phyloP scores from a whole-genome alignment of 805 yeast species.

The Kazachstania taianensis region DNA sequence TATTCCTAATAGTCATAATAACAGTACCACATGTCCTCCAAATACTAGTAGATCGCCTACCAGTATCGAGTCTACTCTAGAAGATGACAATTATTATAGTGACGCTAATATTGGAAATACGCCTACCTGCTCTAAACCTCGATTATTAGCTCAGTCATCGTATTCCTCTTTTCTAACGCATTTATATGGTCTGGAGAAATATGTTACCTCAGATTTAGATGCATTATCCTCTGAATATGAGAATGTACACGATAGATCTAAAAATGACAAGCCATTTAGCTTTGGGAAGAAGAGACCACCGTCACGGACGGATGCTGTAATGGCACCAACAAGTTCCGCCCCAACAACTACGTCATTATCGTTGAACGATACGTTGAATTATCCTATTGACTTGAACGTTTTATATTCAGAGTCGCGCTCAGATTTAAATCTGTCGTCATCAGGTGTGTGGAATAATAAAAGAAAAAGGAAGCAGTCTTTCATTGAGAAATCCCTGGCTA shows the following conservation, averaged over 20 bases:
- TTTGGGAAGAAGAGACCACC: background rate
- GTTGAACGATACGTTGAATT: background rate
- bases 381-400: background rate
- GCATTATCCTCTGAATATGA: slow-evolving; percentile 10
- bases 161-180: slow-evolving; percentile 20
- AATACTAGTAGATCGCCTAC: background rate
- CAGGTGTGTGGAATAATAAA: too few relatives aligned
- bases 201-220: slow-evolving; percentile 22
- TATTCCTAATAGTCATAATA: background rate
- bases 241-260: background rate
- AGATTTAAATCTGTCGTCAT: slow-evolving; percentile 3
- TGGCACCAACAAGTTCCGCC: background rate
- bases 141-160: slow-evolving; percentile 11
- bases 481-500: slow-evolving; percentile 17
- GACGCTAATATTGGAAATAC: background rate
- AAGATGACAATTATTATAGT: background rate
- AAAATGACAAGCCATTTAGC: background rate
- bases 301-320: background rate
- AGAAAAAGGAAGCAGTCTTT: slow-evolving; percentile 14
- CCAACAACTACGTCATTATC: background rate
- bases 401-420: slow-evolving; percentile 4
- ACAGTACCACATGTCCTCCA: background rate
- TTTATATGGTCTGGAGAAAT: slow-evolving; percentile 22
- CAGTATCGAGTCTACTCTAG: too few relatives aligned
- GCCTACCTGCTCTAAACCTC: slow-evolving; percentile 2